Conservation (phyloP, 139 green algal species). For the Asterochloris erici region DNA sequence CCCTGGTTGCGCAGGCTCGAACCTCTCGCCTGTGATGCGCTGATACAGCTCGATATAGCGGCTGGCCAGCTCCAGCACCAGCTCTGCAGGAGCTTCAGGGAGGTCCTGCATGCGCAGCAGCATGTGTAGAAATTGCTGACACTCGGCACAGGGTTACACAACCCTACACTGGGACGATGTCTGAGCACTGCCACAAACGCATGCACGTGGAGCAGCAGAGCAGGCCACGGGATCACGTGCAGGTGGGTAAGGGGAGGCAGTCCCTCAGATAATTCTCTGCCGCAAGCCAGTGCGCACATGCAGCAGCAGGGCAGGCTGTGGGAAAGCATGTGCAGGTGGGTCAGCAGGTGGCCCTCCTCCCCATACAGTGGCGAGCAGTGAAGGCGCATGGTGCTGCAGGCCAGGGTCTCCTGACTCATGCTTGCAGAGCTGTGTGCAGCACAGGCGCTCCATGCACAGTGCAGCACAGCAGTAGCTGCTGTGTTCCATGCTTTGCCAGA, state of each 20-base stretch:
- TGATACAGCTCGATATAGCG: constrained; percentile 95
- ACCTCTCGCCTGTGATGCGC: constrained; percentile 87
- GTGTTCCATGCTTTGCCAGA: background rate
- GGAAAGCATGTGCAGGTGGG: too few relatives aligned
- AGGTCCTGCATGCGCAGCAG: constrained; percentile 47
- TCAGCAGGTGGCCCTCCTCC: too few relatives aligned
- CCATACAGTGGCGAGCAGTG: background rate
- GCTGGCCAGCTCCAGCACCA: constrained; percentile 85
- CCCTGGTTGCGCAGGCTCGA: constrained; percentile 41
- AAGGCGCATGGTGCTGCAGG: background rate
- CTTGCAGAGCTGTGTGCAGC: background rate
- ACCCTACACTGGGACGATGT: background rate
- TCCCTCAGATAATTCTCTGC: background rate
- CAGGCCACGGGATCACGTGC: background rate
- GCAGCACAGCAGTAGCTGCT: background rate
- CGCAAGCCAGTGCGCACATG: too few relatives aligned
- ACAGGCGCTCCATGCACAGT: background rate
- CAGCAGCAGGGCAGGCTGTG: too few relatives aligned
- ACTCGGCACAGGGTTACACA: background rate
- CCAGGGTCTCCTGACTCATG: background rate
- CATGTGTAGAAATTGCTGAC: background rate
- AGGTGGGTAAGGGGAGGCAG: background rate
- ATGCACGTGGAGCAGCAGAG: background rate
- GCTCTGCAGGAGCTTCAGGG: constrained; percentile 80
- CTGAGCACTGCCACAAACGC: background rate